Base-by-base conservation (phyloP, 2,329 filamentous ascomycete species). In the Orbilia javanica region DNA sequence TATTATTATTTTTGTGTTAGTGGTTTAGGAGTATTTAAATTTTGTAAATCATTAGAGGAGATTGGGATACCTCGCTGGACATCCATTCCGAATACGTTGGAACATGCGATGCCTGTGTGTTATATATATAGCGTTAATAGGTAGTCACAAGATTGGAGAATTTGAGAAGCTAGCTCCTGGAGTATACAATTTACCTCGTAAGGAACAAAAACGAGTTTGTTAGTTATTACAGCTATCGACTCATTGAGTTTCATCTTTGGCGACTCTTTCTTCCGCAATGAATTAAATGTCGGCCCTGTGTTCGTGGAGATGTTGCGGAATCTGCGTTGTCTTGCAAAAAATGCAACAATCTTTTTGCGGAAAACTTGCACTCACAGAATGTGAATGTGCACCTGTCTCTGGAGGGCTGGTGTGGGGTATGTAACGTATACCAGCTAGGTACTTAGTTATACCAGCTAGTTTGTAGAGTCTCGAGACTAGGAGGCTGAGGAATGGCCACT, bases 11-110 rank as follows among this genome's bases (percentile, higher is more conserved):
- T n/a, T 18, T 18, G 2, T 20, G 5, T 20, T 44, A 44, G 31
- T 34, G n/a, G n/a, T n/a, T n/a, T n/a, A 15, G 11, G n/a, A 39
- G 13, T 6, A 11, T 36, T 36, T 36, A 11, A 10, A 36, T 6
- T 36, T 8, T 2, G 7, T 11, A 10, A 36, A 10, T 10, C 13
- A 7, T 42, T 2, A n/a, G n/a, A 7, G 11, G 39, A 6, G 39
- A n/a, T 44, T 44, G 4, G 7, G 3, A 31, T 62, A 79, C 75
- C 68, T 79, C 68, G 55, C 65, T 74, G 6, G 69, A 57, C 75
- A 79, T 79, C 75, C 75, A 79, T 69, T 72, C 46, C 18, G 75
- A 79, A 20, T 79, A 79, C 22, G 68, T 74, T 27, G n/a, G 31
- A 6, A 79, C 75, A 42, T 79, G 75, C 11, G 75, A 79, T 0